Conservation (phyloP, 768 basidiomycete species). For the Plicaturopsis crispa region DNA sequence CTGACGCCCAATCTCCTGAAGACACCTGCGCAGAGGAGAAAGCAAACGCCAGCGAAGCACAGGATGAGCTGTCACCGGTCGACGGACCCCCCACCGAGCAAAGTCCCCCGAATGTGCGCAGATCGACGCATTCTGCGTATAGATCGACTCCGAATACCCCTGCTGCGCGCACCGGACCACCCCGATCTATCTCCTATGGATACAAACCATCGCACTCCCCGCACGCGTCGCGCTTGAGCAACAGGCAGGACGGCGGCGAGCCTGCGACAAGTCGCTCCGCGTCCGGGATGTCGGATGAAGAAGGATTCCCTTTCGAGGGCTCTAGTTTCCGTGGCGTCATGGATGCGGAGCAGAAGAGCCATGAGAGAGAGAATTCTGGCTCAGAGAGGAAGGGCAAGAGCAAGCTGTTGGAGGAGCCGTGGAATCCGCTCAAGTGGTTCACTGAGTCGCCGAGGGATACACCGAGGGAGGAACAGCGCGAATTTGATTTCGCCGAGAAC, state of each 20-base stretch:
- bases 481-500: constrained; percentile 25
- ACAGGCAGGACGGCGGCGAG: constrained; percentile 16
- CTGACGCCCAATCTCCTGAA: no score
- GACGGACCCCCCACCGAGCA: no score
- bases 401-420: constrained; percentile 39
- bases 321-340: constrained; percentile 58
- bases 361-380: constrained; percentile 29
- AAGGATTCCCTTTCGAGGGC: constrained; percentile 25
- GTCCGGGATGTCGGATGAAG: constrained; percentile 19
- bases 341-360: constrained; percentile 30
- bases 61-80: no score
- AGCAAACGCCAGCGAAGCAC: no score
- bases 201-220: constrained; percentile 44
- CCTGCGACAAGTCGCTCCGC: constrained; percentile 26
- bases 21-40: no score
- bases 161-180: constrained; percentile 63
- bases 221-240: constrained; percentile 17
- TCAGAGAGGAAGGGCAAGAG: constrained; percentile 49
- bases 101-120: no score
- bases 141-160: no score
- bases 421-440: constrained; percentile 49
- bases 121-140: no score
- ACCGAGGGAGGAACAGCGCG: constrained; percentile 36
- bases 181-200: constrained; percentile 62
- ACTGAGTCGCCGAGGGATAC: constrained; percentile 45